These are phyloP conservation scores for Citrus medica DNA, from an alignment of 345 rosid genomes.

Conservation along the genomic window DNA sequence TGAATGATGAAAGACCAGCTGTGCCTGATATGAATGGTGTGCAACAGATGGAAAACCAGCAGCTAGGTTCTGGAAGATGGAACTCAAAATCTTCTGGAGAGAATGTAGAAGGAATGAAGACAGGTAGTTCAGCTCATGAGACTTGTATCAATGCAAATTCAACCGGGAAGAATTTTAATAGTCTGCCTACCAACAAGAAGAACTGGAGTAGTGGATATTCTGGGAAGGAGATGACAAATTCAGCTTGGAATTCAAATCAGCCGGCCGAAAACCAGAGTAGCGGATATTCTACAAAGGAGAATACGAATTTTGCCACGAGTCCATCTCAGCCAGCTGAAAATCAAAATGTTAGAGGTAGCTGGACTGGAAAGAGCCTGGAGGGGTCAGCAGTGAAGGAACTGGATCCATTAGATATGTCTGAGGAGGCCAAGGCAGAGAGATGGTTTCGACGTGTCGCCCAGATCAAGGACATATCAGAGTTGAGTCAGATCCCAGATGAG, in stretches of 20 bases:
- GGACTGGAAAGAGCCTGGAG: slow-evolving; percentile 80
- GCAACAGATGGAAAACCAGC: slow-evolving; percentile 24
- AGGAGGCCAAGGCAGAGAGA: slow-evolving; percentile 98
- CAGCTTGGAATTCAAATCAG: slow-evolving; percentile 10
- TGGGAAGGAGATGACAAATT: slow-evolving; percentile 3
- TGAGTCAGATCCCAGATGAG: slow-evolving; percentile 96
- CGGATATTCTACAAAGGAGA: slow-evolving; percentile 10
- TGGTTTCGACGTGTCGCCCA: slow-evolving; percentile 93
- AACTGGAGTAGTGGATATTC: slow-evolving; percentile 10
- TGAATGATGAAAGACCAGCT: slow-evolving; percentile 2
- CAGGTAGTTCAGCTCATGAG: slow-evolving; percentile 4
- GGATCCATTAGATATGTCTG: slow-evolving; percentile 93
- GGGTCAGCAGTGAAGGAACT: slow-evolving; percentile 87
- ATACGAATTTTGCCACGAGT: not conserved
- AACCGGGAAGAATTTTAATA: slow-evolving; percentile 20
- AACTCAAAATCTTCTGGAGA: slow-evolving; percentile 13
- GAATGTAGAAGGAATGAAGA: slow-evolving; percentile 7
- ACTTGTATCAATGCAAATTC: slow-evolving; percentile 12
- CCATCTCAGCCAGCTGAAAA: slow-evolving; percentile 22
- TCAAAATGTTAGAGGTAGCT: slow-evolving; percentile 27
- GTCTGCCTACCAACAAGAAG: slow-evolving; percentile 9
- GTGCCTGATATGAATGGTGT: not conserved
- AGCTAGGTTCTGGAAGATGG: slow-evolving; percentile 11
- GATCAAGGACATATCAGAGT: slow-evolving; percentile 91
- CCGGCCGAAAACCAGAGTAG: slow-evolving; percentile 23